A percentile compares a stretch with the other conserved stretches of the same genome.
phyloP scores from a whole-genome alignment of 2,329 filamentous ascomycete genomes.

The Phialophora tarda region DNA sequence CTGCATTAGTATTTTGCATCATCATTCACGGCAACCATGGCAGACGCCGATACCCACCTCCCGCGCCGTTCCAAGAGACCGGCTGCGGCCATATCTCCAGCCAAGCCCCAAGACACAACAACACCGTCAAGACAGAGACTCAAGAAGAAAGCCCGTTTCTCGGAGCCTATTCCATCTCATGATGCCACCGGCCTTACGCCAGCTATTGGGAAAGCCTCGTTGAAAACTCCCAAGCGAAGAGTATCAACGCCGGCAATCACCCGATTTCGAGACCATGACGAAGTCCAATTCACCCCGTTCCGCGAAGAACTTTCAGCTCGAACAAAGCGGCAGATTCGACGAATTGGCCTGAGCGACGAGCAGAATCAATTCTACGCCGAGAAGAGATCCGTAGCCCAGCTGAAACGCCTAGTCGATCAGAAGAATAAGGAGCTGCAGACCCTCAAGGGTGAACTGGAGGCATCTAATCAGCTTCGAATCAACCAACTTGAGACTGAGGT shows the following conservation, averaged over 20 bases:
- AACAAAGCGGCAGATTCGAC: slow-evolving; percentile 51
- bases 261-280: slow-evolving; percentile 41
- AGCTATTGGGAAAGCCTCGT: slow-evolving; percentile 48
- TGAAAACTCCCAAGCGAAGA: slow-evolving; percentile 41
- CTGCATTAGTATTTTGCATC: not conserved
- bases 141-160: slow-evolving; percentile 54
- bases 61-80: slow-evolving; percentile 35
- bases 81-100: slow-evolving; percentile 35
- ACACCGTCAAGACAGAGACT: slow-evolving; percentile 38
- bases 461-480: slow-evolving; percentile 32
- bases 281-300: slow-evolving; percentile 54
- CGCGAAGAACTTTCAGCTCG: slow-evolving; percentile 52
- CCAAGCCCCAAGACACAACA: slow-evolving; percentile 29
- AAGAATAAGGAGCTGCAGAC: slow-evolving; percentile 43
- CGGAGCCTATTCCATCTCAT: slow-evolving; percentile 47
- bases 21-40: slow-evolving; percentile 12
- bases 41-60: slow-evolving; percentile 19
- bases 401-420: slow-evolving; percentile 39
- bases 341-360: slow-evolving; percentile 55
- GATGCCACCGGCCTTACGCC: slow-evolving; percentile 53
- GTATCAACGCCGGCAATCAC: slow-evolving; percentile 40
- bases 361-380: slow-evolving; percentile 52
- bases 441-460: slow-evolving; percentile 41
- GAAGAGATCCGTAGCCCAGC: slow-evolving; percentile 42
- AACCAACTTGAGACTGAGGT: slow-evolving; percentile 41